Conservation (phyloP, 257 asterid genomes). For the Ajuga chamaepitys region DNA sequence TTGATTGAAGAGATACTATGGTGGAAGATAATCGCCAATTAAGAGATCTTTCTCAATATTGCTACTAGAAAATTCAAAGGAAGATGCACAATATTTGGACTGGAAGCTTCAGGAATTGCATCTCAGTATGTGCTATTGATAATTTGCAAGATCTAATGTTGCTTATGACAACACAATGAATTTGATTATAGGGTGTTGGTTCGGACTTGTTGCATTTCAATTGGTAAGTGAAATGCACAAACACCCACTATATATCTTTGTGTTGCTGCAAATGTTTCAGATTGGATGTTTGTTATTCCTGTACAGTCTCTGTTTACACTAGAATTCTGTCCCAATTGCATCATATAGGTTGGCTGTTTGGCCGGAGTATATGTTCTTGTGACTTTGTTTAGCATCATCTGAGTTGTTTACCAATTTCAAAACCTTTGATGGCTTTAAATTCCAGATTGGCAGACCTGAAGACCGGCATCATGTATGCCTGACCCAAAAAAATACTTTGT, state of each 20-base stretch:
- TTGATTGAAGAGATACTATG: background rate
- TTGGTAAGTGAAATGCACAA: no score
- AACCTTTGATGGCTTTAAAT: slow-evolving; percentile 14
- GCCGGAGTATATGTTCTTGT: background rate
- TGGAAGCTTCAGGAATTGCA: background rate
- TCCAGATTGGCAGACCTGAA: slow-evolving; percentile 79
- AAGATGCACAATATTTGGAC: background rate
- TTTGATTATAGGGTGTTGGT: no score
- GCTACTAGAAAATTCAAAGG: background rate
- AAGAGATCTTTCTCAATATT: background rate
- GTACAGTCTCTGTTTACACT: no score
- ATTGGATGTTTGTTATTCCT: no score
- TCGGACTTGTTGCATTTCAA: no score
- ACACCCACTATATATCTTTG: no score
- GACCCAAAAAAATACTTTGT: slow-evolving; percentile 78
- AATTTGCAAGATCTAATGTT: slow-evolving; percentile 62
- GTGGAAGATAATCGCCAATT: background rate
- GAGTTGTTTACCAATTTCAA: slow-evolving; percentile 9
- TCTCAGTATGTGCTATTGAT: slow-evolving; percentile 12
- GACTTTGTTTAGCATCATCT: background rate
- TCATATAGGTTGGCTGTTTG: background rate
- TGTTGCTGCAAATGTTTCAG: no score
- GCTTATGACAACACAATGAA: slow-evolving; percentile 75
- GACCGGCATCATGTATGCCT: slow-evolving; percentile 53
- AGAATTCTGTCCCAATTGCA: slow-evolving; percentile 1